Conservation (phyloP, 352 stramenopile genomes). For the Pythium apleroticum region DNA sequence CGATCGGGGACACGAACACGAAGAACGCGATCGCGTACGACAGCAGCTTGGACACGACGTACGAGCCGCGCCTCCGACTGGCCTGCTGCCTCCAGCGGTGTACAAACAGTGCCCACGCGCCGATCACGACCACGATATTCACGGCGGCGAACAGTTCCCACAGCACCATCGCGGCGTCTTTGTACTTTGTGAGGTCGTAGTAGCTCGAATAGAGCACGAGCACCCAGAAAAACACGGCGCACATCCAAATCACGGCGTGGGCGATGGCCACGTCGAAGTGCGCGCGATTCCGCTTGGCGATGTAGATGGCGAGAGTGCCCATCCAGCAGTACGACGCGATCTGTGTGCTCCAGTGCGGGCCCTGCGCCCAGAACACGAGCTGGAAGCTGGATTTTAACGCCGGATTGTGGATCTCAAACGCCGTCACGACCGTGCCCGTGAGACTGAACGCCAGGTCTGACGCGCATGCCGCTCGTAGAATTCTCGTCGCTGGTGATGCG, state of each 20-base stretch:
- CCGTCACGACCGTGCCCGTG: slow-evolving; percentile 57
- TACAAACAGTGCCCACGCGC: slow-evolving; percentile 61
- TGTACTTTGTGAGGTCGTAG: slow-evolving; percentile 41
- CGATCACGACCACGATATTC: slow-evolving; percentile 59
- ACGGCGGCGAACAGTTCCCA: slow-evolving; percentile 67
- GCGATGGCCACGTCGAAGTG: slow-evolving; percentile 74
- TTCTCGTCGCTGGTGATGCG: slow-evolving; percentile 56
- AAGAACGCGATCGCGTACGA: slow-evolving; percentile 80
- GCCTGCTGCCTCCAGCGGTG: slow-evolving; percentile 43
- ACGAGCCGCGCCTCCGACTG: slow-evolving; percentile 39
- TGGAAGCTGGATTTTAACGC: slow-evolving; percentile 40
- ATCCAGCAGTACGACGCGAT: slow-evolving; percentile 84
- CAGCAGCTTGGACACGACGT: slow-evolving; percentile 77
- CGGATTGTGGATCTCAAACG: slow-evolving; percentile 46
- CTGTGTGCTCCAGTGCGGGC: slow-evolving; percentile 75
- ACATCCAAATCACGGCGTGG: slow-evolving; percentile 77
- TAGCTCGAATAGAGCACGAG: slow-evolving; percentile 73
- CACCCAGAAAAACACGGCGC: slow-evolving; percentile 74
- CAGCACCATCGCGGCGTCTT: slow-evolving; percentile 59
- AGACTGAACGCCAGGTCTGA: slow-evolving; percentile 70
- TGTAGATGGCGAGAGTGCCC: slow-evolving; percentile 70
- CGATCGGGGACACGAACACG: slow-evolving; percentile 67
- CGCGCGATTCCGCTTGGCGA: slow-evolving; percentile 48
- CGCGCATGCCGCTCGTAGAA: slow-evolving; percentile 69
- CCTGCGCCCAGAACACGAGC: slow-evolving; percentile 66